Base-by-base conservation (phyloP, 768 basidiomycete genomes). In the Tulasnella sp. region DNA sequence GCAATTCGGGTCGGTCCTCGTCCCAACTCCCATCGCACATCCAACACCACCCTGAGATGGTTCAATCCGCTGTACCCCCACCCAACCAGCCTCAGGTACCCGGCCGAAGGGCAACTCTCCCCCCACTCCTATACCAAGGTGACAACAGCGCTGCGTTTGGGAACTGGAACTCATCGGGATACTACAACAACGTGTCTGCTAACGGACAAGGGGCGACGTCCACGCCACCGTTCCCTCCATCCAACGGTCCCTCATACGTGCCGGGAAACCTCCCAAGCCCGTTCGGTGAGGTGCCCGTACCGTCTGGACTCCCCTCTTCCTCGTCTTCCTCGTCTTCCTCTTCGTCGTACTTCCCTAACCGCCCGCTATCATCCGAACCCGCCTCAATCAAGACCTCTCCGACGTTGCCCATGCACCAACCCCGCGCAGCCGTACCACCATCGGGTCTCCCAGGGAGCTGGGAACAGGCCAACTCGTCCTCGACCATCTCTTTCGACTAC, bases 61-160 rank as follows among this genome's bases (percentile, higher is more conserved):
- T 80, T 41, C 79, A 46, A 50, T 74, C 79, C 46, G 79, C 79
- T n/a, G 79, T 80, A 2, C 79, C 79, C 18, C 79, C 79, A 40
- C 18, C 77, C 18, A 69, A 31, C 46, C n/a, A 42, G 24, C 16
- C 14, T 28, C 37, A 50, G 14, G 37, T 34, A 16, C 46, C 46
- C 11, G 22, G 24, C 28, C 12, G 58, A 58, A n/a, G 76, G 31
- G 76, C 76, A 9, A 54, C 48, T 1, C 46, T 77, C 2, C 76
- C 58, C 74, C 74, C 48, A 5, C 48, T 44, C 20, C 31, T 44
- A 18, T 50, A 75, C 48, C 74, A 69, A 69, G 64, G 64, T 14
- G 64, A 69, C 14, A 69, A 69, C 64, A 69, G 64, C 12, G 64
- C 64, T 14, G 12, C 64, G 6, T 20, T 69, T 28, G 64, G 64